Evolutionary conservation across 768 basidiomycete genomes (phyloP), one percentile per base, ranked within the genome.

Genomic region (Suillus subaureus): DNA sequence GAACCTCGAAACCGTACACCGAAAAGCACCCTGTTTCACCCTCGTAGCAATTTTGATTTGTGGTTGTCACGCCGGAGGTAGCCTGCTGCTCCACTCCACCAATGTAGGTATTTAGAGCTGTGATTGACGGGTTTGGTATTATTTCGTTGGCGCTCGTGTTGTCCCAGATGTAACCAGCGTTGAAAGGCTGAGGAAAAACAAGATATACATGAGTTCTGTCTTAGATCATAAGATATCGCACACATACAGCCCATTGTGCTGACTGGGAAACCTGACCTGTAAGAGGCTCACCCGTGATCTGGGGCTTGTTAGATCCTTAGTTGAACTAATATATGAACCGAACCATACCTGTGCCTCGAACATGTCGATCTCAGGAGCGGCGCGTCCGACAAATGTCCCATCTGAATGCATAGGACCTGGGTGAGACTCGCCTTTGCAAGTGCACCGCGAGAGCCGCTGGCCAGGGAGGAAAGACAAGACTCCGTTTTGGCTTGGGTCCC

Each of bases 291-390:
- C 73, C 78, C 67, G 77, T 84, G 69, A 84, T 84, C 90, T 80
- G 75, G 69, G 66, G 78, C 76, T 35, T 42, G 42, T 56, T n/a
- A 66, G 11, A 11, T 72, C 73, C 28, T 67, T 33, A 49, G 56
- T 49, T 47, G n/a, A 42, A 51, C 5, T 4, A 18, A 42, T 28
- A 7, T 16, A 68, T 68, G 62, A 23, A 71, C 63, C 54, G 70
- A 74, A 28, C 63, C 70, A 39, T 60, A 78, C 75, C 78, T 91
- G 88, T 8, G 94, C 94, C 78, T 96, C 96, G 65, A 97, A 89
- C 55, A 97, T 74, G 75, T 97, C 96, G 61, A 96, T 96, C 75
- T 97, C 94, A 2, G 95, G 95, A 6, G 95, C 93, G 4, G 90
- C 77, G 26, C 96, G 82, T 1, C 94, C 96, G 2, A 92, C 88